Percentiles rank a stretch among this genome's conserved stretches.
These are phyloP conservation scores for Gossypium trilobum DNA, from an alignment of 441 rosid species.

Conservation along the genomic window DNA sequence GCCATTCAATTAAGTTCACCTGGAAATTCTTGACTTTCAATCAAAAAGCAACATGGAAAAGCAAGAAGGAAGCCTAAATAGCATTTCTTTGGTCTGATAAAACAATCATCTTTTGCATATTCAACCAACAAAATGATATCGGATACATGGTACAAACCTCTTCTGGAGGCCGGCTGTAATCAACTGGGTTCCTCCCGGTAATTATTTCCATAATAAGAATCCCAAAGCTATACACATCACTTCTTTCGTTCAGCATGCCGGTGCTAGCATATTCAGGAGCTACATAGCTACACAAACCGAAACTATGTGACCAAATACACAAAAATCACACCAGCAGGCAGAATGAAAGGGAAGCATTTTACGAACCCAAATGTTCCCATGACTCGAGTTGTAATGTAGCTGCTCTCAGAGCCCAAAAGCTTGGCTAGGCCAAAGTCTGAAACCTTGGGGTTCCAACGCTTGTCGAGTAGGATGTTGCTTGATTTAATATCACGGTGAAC, in stretches of 20 bases:
- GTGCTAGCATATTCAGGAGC: constrained; percentile 71
- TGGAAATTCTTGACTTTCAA: constrained; percentile 22
- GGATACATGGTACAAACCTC: constrained; percentile 28
- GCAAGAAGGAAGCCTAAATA: not conserved
- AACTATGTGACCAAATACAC: not conserved
- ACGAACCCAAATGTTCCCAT: constrained; percentile 73
- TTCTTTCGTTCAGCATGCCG: constrained; percentile 62
- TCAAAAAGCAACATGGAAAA: constrained; percentile 4
- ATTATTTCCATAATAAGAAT: constrained; percentile 57
- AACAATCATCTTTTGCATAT: not conserved
- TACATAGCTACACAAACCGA: constrained; percentile 37
- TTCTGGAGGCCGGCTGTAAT: constrained; percentile 46
- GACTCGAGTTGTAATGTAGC: constrained; percentile 63
- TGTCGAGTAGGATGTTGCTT: constrained; percentile 57
- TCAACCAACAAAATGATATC: not conserved
- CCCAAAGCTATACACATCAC: constrained; percentile 62
- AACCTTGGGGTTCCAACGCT: constrained; percentile 54
- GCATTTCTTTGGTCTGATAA: not conserved
- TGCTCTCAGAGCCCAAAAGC: constrained; percentile 49
- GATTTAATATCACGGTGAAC: constrained; percentile 62
- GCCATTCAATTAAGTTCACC: constrained; percentile 66
- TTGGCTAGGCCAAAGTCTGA: constrained; percentile 71
- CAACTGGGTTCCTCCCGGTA: constrained; percentile 58
- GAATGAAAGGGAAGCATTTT: not conserved
- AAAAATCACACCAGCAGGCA: not conserved